Evolutionary conservation across 1,139 yeast species (phyloP).

Genomic region (Sugiyamaella japonica): DNA sequence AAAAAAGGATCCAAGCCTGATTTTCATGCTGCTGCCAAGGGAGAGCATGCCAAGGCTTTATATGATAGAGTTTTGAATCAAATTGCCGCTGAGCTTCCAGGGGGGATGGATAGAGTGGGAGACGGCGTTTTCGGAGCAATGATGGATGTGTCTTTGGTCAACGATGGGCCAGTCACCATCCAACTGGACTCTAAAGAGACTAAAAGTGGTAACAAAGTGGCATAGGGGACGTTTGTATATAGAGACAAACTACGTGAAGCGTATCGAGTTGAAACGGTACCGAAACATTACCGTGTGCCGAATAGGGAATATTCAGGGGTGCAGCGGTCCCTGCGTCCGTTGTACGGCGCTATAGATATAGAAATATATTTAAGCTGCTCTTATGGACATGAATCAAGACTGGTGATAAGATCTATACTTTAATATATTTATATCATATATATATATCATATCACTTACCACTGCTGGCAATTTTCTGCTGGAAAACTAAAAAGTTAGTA

Average conservation of each 20-base stretch:
- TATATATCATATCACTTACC: not conserved
- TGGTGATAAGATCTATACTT: no score
- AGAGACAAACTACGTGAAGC: no score
- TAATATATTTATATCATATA: not conserved
- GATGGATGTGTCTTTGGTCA: conserved; percentile 88
- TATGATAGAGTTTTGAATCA: conserved; percentile 60
- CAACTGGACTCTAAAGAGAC: conserved; percentile 61
- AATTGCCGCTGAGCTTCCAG: conserved; percentile 47
- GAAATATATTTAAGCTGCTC: no score
- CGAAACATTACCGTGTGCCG: no score
- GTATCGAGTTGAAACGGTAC: no score
- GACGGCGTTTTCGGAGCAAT: conserved; percentile 95
- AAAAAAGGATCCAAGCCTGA: conserved; percentile 93
- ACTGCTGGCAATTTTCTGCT: conserved; percentile 13
- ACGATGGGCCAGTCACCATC: conserved; percentile 84
- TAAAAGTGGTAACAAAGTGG: not conserved
- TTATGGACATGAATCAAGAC: no score
- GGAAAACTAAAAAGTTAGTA: conserved; percentile 9
- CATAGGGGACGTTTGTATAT: not conserved
- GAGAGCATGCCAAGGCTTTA: conserved; percentile 61
- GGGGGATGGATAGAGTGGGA: conserved; percentile 61
- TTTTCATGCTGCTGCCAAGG: conserved; percentile 86
- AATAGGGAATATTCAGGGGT: no score
- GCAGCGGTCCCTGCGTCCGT: no score
- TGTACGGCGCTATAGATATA: not conserved